phyloP scores from a whole-genome alignment of 306 rosid species.

The Quercus alba region DNA sequence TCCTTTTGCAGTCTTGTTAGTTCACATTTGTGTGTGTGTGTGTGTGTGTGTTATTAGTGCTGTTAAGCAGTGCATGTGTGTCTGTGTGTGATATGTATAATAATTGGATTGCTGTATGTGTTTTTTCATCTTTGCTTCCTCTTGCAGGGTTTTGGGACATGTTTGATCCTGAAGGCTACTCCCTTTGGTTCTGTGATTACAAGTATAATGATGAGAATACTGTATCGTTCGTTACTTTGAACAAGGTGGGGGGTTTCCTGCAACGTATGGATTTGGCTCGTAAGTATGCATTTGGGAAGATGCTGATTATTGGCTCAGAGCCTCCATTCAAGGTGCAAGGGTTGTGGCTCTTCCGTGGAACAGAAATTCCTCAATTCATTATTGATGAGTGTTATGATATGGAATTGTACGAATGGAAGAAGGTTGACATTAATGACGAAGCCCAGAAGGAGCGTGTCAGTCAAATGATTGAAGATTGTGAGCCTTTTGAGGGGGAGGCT shows the following conservation, averaged over 20 bases:
- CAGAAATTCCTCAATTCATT: constrained; percentile 69
- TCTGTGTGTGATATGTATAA: too few species aligned
- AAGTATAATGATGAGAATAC: constrained; percentile 88
- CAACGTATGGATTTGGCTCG: constrained; percentile 96
- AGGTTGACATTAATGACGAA: constrained; percentile 73
- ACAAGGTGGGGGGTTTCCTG: constrained; percentile 87
- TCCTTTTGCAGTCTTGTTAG: not conserved
- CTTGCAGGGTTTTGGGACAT: too few species aligned
- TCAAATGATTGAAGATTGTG: constrained; percentile 82
- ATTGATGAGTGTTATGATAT: constrained; percentile 87
- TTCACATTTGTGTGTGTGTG: too few species aligned
- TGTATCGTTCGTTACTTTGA: constrained; percentile 79
- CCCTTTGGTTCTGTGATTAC: constrained; percentile 94
- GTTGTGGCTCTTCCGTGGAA: constrained; percentile 91
- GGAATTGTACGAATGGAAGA: constrained; percentile 87
- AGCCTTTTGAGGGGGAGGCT: constrained; percentile 81
- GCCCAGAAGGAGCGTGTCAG: constrained; percentile 76
- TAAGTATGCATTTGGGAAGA: constrained; percentile 90
- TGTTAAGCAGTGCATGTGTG: not conserved
- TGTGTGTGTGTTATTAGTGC: too few species aligned
- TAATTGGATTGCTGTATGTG: too few species aligned
- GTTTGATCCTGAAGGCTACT: constrained; percentile 43
- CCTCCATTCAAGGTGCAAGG: constrained; percentile 90
- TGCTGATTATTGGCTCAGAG: constrained; percentile 76
- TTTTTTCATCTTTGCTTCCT: too few species aligned